Conservation (phyloP, 352 stramenopile species). For the Globisporangium nunn region DNA sequence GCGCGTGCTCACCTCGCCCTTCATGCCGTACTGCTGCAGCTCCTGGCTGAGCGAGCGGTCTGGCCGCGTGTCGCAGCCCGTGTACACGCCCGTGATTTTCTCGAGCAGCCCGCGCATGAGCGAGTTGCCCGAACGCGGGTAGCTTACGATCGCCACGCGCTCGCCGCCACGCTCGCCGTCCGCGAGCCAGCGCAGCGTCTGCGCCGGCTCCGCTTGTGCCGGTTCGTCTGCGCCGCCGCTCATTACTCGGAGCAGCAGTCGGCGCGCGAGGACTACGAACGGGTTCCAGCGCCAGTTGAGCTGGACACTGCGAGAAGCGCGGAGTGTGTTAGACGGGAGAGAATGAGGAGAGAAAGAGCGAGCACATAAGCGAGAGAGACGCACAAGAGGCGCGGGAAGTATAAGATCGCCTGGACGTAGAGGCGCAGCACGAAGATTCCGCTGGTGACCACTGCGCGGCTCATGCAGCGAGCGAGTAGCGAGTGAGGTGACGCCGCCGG, state of each 20-base stretch:
- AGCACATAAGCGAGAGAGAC: constrained; percentile 10
- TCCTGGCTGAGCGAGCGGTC: constrained; percentile 90
- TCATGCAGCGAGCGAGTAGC: constrained; percentile 7
- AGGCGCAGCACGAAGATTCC: constrained; percentile 44
- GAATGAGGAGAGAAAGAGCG: no score
- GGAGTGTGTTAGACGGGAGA: neutral
- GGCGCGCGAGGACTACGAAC: constrained; percentile 40
- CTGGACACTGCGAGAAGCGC: constrained; percentile 20
- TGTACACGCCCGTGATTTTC: constrained; percentile 92
- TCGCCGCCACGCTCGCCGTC: constrained; percentile 57
- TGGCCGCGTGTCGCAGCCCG: constrained; percentile 94
- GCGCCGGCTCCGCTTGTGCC: neutral
- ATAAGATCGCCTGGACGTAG: constrained; percentile 59
- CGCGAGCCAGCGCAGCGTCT: constrained; percentile 58
- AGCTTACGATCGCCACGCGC: constrained; percentile 91
- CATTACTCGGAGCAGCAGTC: constrained; percentile 24
- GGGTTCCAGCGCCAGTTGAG: constrained; percentile 68
- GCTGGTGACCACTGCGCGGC: constrained; percentile 19
- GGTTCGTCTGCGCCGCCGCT: constrained; percentile 5
- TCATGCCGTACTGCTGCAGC: constrained; percentile 86
- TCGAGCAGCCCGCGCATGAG: constrained; percentile 95
- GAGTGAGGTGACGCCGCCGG: neutral
- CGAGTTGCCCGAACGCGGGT: constrained; percentile 96
- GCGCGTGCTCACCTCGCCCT: constrained; percentile 40
- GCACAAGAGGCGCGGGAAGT: constrained; percentile 61